Conservation (phyloP, 1,139 yeast species). For the Trichomonascaceae sp. region DNA sequence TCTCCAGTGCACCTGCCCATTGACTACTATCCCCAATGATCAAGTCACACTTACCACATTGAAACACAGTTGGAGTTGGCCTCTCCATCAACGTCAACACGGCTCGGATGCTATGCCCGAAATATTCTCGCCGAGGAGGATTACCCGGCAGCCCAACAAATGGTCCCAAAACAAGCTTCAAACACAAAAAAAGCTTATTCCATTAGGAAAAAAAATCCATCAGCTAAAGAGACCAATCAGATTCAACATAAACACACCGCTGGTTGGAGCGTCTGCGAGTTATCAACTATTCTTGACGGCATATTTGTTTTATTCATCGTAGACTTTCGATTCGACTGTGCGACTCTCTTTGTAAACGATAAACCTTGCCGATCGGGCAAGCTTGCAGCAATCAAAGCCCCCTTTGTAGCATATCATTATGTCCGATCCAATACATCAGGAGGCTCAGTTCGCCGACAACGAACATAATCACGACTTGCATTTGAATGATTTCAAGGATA, state of each 20-base stretch:
- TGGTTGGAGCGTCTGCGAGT: background rate
- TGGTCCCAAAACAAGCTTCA: background rate
- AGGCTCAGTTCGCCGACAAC: background rate
- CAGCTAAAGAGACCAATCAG: background rate
- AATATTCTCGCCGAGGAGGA: background rate
- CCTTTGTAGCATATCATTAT: background rate
- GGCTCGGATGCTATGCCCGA: background rate
- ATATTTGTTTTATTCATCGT: background rate
- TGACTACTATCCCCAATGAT: constrained; percentile 19
- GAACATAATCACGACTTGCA: background rate
- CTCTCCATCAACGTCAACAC: background rate
- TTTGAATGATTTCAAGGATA: background rate
- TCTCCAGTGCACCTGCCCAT: constrained; percentile 15
- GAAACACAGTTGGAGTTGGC: constrained; percentile 17
- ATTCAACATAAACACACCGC: background rate
- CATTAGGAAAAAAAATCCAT: background rate
- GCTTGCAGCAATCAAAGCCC: background rate
- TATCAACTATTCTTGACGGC: background rate
- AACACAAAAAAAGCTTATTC: background rate
- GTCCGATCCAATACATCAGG: background rate
- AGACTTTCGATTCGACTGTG: background rate
- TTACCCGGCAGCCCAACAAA: background rate
- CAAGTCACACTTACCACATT: constrained; percentile 14
- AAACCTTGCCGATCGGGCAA: background rate
- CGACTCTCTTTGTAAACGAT: background rate